phyloP scores from a whole-genome alignment of 139 green algal species.

The Coelastrella sp. region DNA sequence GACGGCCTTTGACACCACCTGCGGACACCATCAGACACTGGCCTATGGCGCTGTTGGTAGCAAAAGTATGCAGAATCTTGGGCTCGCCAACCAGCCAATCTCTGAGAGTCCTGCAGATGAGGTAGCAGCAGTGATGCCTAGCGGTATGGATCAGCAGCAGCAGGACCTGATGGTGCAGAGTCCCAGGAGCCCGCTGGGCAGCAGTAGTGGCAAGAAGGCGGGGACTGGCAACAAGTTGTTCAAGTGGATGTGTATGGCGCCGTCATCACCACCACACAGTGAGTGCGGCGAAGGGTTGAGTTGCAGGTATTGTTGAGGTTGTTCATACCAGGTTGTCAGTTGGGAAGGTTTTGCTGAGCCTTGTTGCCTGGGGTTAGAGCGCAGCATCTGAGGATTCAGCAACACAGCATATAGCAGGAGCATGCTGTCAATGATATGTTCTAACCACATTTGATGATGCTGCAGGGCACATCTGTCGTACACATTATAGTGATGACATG shows the following conservation, averaged over 20 bases:
- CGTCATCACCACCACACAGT: not conserved
- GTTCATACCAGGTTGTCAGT: no score
- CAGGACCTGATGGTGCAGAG: not conserved
- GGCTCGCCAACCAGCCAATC: constrained; percentile 11
- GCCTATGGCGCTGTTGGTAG: not conserved
- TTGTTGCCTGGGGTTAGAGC: no score
- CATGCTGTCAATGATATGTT: no score
- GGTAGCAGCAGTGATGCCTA: constrained; percentile 23
- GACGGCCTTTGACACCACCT: not conserved
- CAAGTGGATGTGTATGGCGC: constrained; percentile 46
- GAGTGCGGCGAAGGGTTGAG: not conserved
- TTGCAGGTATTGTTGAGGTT: no score
- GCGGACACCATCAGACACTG: constrained; percentile 1
- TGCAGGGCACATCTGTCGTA: no score
- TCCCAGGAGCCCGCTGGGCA: no score
- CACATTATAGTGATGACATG: no score
- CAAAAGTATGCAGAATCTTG: not conserved
- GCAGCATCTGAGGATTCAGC: no score
- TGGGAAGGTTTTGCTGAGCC: no score
- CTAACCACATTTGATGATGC: no score
- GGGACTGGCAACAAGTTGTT: constrained; percentile 23
- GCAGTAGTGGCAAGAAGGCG: constrained; percentile 23
- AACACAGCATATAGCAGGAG: no score
- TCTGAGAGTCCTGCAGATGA: constrained; percentile 23
- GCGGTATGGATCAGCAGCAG: not conserved